Conservation (phyloP, 2,329 filamentous ascomycete species). For the Graphiopsis chlorocephala region DNA sequence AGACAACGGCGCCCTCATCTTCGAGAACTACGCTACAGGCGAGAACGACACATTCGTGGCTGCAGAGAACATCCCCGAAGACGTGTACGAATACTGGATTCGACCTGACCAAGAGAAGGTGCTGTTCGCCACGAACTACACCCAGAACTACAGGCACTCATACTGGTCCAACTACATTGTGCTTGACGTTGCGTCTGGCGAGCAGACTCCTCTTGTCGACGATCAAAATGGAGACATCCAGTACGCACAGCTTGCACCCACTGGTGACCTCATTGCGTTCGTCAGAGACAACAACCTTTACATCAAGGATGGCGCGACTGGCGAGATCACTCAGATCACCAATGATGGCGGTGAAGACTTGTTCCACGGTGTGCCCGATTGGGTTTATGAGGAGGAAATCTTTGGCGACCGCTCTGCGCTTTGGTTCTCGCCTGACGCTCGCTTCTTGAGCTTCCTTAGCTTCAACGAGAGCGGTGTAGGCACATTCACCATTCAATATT, state of each 20-base stretch:
- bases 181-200: slow-evolving; percentile 58
- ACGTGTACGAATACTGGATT: slow-evolving; percentile 59
- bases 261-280: slow-evolving; percentile 61
- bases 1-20: slow-evolving; percentile 53
- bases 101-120: slow-evolving; percentile 58
- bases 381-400: slow-evolving; percentile 62
- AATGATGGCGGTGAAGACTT: slow-evolving; percentile 58
- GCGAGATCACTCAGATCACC: slow-evolving; percentile 62
- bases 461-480: slow-evolving; percentile 66
- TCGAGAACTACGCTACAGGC: slow-evolving; percentile 61
- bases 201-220: slow-evolving; percentile 54
- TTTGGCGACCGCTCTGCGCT: slow-evolving; percentile 51
- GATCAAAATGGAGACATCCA: slow-evolving; percentile 65
- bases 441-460: slow-evolving; percentile 54
- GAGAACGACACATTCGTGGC: slow-evolving; percentile 57
- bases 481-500: slow-evolving; percentile 65
- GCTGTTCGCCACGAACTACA: slow-evolving; percentile 63
- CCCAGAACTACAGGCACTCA: slow-evolving; percentile 66
- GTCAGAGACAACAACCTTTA: slow-evolving; percentile 66
- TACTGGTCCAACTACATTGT: slow-evolving; percentile 67
- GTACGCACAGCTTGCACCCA: slow-evolving; percentile 61
- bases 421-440: slow-evolving; percentile 58
- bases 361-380: slow-evolving; percentile 65
- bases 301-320: slow-evolving; percentile 50
- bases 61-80: slow-evolving; percentile 55